phyloP scores from a whole-genome alignment of 495 filamentous ascomycete genomes.

The Lophiotrema nucula region DNA sequence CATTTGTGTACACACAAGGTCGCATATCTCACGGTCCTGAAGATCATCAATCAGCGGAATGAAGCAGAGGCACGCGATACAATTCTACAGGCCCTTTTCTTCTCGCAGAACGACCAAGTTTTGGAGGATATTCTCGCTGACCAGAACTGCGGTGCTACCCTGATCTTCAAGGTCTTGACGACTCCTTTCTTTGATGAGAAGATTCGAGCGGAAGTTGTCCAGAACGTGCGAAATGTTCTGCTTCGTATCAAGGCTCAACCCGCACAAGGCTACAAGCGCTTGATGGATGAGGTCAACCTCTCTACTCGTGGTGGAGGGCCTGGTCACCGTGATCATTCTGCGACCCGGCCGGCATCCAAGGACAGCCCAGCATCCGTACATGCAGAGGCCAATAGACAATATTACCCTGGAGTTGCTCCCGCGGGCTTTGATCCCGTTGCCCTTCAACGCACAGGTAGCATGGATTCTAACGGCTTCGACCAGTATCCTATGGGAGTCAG shows the following conservation, averaged over 20 bases:
- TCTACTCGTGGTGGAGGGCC: conserved; percentile 58
- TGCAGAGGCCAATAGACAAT: conserved; percentile 41
- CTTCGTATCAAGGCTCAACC: conserved; percentile 88
- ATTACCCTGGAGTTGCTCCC: conserved; percentile 44
- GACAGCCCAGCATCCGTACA: conserved; percentile 43
- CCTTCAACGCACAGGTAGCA: conserved; percentile 56
- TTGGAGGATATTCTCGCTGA: conserved; percentile 90
- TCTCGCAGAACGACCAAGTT: conserved; percentile 81
- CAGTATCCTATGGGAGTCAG: conserved; percentile 53
- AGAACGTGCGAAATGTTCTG: conserved; percentile 87
- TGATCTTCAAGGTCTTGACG: conserved; percentile 97
- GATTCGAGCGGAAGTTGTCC: conserved; percentile 80
- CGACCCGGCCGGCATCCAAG: conserved; percentile 55
- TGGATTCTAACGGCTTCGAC: conserved; percentile 53
- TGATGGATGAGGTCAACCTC: conserved; percentile 96
- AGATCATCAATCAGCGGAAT: conserved; percentile 97
- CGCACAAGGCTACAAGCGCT: conserved; percentile 92
- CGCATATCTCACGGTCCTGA: conserved; percentile 93
- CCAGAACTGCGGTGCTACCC: conserved; percentile 85
- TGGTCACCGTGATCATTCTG: conserved; percentile 27
- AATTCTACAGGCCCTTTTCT: conserved; percentile 90
- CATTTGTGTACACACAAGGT: conserved; percentile 99
- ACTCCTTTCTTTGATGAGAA: conserved; percentile 97
- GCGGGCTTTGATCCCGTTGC: conserved; percentile 43
- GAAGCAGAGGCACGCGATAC: conserved; percentile 91